Conservation (phyloP, 257 asterid genomes). For the Solanum lycopersicoides region DNA sequence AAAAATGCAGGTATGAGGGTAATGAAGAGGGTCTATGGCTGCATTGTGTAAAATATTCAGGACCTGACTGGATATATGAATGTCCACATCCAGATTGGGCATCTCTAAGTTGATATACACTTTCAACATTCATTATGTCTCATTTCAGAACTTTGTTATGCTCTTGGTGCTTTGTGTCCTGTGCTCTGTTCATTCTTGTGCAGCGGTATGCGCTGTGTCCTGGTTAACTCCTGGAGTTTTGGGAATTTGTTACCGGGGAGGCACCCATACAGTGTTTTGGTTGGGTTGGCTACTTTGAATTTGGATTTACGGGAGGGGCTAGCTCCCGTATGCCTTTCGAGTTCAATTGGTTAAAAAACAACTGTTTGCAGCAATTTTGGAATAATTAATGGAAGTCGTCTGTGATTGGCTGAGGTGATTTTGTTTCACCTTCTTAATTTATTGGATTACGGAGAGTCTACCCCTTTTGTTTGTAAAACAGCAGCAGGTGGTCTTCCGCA, state of each 20-base stretch:
- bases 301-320: background rate
- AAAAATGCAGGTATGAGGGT: conserved; percentile 66
- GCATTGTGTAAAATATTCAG: conserved; percentile 77
- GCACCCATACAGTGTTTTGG: background rate
- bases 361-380: background rate
- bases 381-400: background rate
- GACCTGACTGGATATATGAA: conserved; percentile 71
- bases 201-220: background rate
- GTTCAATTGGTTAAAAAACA: background rate
- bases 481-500: background rate
- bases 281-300: background rate
- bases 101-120: conserved; percentile 9
- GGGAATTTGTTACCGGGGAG: background rate
- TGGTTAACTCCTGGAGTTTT: background rate
- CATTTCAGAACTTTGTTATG: background rate
- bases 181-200: background rate
- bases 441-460: background rate
- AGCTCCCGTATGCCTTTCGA: background rate
- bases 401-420: background rate
- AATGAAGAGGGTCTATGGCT: conserved; percentile 83
- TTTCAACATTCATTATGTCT: background rate
- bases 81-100: conserved; percentile 90
- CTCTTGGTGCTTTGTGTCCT: background rate
- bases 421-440: background rate
- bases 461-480: background rate